Conservation (phyloP, 345 rosid genomes). For the Garcia nutans region DNA sequence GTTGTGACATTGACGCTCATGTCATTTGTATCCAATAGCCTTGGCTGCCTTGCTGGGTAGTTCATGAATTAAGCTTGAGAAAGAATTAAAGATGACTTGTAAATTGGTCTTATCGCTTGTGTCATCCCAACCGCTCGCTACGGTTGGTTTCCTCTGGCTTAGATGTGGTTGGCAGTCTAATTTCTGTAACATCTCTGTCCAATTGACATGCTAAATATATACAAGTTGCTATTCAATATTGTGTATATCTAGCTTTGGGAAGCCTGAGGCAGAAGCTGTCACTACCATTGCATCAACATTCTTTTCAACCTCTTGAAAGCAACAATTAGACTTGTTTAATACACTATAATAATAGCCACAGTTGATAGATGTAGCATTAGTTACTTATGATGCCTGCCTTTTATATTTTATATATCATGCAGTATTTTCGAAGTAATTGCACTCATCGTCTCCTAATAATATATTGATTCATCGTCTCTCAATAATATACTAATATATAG, state of each 20-base stretch:
- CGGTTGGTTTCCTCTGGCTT: neutral
- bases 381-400: too few relatives aligned
- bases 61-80: neutral
- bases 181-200: neutral
- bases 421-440: neutral
- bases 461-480: too few relatives aligned
- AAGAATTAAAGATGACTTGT: neutral
- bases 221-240: conserved; percentile 1
- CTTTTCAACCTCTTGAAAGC: neutral
- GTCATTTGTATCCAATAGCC: too few relatives aligned
- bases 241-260: neutral
- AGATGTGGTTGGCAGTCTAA: neutral
- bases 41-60: neutral
- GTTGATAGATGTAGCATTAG: too few relatives aligned
- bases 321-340: neutral
- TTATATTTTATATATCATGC: neutral
- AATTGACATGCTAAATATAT: neutral
- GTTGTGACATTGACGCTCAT: too few relatives aligned
- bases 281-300: neutral
- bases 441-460: too few relatives aligned
- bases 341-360: neutral
- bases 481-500: too few relatives aligned
- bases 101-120: neutral
- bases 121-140: neutral
- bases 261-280: neutral